A percentile compares a stretch with the other conserved stretches of the same genome.
Conservation (phyloP, 495 filamentous ascomycete genomes). For the Penicillium atrosanguineum region DNA sequence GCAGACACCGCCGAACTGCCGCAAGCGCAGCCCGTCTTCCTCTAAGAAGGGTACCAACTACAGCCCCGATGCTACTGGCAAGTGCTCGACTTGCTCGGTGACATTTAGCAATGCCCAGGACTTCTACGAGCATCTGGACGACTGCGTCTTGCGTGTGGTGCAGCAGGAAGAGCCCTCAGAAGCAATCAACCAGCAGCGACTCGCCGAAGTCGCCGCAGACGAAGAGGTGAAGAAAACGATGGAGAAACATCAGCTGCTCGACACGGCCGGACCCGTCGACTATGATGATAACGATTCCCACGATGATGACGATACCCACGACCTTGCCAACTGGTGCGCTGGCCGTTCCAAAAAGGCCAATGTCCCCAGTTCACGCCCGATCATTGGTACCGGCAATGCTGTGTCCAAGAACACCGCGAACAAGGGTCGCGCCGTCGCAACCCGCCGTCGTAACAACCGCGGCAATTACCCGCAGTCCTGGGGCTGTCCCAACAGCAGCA, state of each 20-base stretch:
- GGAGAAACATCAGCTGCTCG: conserved; percentile 71
- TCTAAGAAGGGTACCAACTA: conserved; percentile 58
- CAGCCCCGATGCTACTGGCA: conserved; percentile 76
- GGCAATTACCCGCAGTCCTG: conserved; percentile 90
- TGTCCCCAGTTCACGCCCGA: conserved; percentile 39
- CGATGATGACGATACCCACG: conserved; percentile 63
- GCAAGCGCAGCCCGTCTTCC: conserved; percentile 69
- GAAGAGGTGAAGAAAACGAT: conserved; percentile 79
- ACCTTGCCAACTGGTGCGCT: conserved; percentile 42
- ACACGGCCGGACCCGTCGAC: conserved; percentile 49
- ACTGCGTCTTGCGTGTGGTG: conserved; percentile 96
- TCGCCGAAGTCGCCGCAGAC: conserved; percentile 81
- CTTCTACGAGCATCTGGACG: conserved; percentile 98
- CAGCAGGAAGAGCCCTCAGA: conserved; percentile 96
- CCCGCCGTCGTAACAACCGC: conserved; percentile 76
- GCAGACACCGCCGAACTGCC: conserved; percentile 91
- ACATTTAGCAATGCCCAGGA: conserved; percentile 95
- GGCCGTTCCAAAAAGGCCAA: conserved; percentile 44
- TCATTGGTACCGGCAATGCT: conserved; percentile 50
- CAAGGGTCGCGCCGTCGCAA: conserved; percentile 41
- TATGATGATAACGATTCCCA: conserved; percentile 56
- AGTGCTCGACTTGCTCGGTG: conserved; percentile 90
- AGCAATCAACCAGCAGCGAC: conserved; percentile 85
- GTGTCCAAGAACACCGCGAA: conserved; percentile 40
- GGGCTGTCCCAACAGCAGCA: conserved; percentile 85